These are phyloP conservation scores for Podaxis carcinomalis DNA, from an alignment of 768 basidiomycete species.

Conservation along the genomic window DNA sequence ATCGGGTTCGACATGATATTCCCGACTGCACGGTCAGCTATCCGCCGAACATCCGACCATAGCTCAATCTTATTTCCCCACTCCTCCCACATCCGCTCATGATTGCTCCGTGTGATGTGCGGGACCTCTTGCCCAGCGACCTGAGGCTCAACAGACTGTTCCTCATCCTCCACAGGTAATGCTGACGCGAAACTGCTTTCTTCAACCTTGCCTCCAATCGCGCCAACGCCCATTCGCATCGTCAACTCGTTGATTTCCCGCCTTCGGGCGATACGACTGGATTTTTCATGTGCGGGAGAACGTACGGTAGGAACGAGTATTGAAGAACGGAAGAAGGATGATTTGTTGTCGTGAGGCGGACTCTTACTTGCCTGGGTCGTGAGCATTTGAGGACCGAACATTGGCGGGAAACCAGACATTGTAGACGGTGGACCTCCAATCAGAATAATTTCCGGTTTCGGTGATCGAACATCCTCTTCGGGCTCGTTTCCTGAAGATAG, in stretches of 20 bases:
- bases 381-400: slow-evolving; percentile 20
- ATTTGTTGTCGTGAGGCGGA: slow-evolving; percentile 21
- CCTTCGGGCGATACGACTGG: slow-evolving; percentile 55
- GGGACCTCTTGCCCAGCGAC: not conserved
- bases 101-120: not conserved
- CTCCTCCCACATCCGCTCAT: slow-evolving; percentile 44
- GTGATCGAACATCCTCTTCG: slow-evolving; percentile 25
- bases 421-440: slow-evolving; percentile 37
- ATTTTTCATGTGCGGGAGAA: slow-evolving; percentile 48
- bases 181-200: slow-evolving; percentile 16
- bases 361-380: slow-evolving; percentile 12
- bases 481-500: slow-evolving; percentile 37
- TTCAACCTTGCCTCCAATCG: slow-evolving; percentile 65
- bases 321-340: slow-evolving; percentile 61
- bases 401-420: slow-evolving; percentile 31
- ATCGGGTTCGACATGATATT: slow-evolving; percentile 42
- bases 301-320: slow-evolving; percentile 64
- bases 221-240: slow-evolving; percentile 80
- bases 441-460: slow-evolving; percentile 44
- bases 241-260: slow-evolving; percentile 77
- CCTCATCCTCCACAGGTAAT: slow-evolving; percentile 4
- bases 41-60: slow-evolving; percentile 66
- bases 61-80: slow-evolving; percentile 70
- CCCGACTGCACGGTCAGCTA: slow-evolving; percentile 76
- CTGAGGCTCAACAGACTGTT: not conserved